phyloP scores from a whole-genome alignment of 148 eudicot genomes.

The Gaultheria prostrata region DNA sequence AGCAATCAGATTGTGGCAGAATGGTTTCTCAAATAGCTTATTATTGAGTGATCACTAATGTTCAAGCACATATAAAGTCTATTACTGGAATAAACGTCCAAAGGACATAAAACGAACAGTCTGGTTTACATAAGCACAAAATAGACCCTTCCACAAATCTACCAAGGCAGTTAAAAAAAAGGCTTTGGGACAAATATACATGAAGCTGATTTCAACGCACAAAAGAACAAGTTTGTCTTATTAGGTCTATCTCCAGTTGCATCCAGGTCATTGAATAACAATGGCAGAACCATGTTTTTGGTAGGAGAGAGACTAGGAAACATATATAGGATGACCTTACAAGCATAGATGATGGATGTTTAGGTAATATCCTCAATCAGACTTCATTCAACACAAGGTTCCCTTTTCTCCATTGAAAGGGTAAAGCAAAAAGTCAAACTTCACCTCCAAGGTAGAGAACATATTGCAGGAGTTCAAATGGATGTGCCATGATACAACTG shows the following conservation, averaged over 20 bases:
- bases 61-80: background rate
- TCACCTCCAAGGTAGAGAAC: background rate
- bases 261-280: background rate
- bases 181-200: background rate
- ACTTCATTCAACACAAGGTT: background rate
- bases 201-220: background rate
- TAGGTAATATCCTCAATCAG: background rate
- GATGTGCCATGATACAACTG: background rate
- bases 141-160: background rate
- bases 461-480: background rate
- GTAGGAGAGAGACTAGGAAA: background rate
- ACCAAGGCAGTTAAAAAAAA: background rate
- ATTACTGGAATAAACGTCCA: background rate
- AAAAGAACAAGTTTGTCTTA: background rate
- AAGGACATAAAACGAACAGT: background rate
- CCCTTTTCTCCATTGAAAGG: constrained; percentile 9
- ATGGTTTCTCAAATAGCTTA: background rate
- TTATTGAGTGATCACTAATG: background rate
- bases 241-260: background rate
- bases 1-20: background rate
- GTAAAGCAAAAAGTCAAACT: constrained; percentile 3
- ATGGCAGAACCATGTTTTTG: background rate
- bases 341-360: background rate
- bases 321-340: background rate
- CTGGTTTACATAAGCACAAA: background rate